Evolutionary conservation across 768 basidiomycete genomes (phyloP).

Genomic region (Tephrocybe sp.): DNA sequence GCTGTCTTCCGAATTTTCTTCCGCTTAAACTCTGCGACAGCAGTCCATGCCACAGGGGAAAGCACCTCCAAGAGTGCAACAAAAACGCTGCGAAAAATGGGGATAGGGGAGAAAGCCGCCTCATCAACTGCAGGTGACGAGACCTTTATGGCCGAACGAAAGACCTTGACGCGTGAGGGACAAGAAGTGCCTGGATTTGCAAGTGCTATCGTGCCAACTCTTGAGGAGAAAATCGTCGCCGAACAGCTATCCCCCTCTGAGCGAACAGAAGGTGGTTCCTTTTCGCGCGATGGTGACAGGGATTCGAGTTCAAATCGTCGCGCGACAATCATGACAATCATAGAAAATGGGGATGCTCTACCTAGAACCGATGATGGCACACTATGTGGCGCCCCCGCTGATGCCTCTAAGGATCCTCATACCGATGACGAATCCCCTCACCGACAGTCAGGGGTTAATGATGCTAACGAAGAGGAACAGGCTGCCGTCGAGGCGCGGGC

Average conservation of each 20-base stretch:
- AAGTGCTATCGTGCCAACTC: slow-evolving; percentile 59
- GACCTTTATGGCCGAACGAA: slow-evolving; percentile 46
- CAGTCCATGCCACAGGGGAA: slow-evolving; percentile 35
- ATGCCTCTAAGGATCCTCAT: slow-evolving; percentile 39
- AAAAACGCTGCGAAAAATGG: slow-evolving; percentile 39
- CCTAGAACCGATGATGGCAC: slow-evolving; percentile 39
- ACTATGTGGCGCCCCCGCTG: slow-evolving; percentile 53
- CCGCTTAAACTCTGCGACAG: slow-evolving; percentile 25
- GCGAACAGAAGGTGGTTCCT: slow-evolving; percentile 17
- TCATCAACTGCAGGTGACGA: slow-evolving; percentile 40
- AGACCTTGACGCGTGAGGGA: slow-evolving; percentile 50
- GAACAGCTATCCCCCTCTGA: slow-evolving; percentile 43
- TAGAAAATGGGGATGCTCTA: slow-evolving; percentile 20
- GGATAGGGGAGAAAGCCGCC: slow-evolving; percentile 36
- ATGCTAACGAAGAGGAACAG: slow-evolving; percentile 47
- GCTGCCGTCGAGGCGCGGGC: slow-evolving; percentile 46
- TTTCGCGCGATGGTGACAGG: slow-evolving; percentile 5
- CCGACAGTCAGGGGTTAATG: slow-evolving; percentile 39
- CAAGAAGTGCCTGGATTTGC: slow-evolving; percentile 54
- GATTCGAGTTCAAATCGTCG: not conserved
- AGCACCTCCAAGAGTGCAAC: slow-evolving; percentile 30
- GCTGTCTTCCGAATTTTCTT: slow-evolving; percentile 1
- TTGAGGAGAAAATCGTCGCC: slow-evolving; percentile 62
- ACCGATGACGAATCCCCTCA: slow-evolving; percentile 46
- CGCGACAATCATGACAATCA: slow-evolving; percentile 1